Base-by-base conservation (phyloP, 2,329 filamentous ascomycete genomes). In the Fusarium sororula region DNA sequence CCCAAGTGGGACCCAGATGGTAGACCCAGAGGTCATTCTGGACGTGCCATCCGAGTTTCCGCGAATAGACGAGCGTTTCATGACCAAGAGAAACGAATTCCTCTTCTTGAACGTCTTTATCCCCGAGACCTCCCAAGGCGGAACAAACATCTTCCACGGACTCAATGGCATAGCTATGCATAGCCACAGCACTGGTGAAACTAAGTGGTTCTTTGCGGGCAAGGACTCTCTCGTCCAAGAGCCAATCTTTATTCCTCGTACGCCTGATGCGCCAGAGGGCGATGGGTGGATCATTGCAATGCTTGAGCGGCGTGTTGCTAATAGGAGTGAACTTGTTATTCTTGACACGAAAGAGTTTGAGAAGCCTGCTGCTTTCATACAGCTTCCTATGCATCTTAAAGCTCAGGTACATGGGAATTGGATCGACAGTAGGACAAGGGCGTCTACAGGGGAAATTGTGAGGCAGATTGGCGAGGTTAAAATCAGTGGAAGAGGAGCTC, bases 351-450 rank as follows among this genome's bases (percentile, higher is more conserved):
- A 37, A 6, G 30, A 58, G 0, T 73, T 73, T 32, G 57, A 68
- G 30, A 64, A 61, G 30, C 72, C 72, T 0, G 38, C 68, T 6
- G 70, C 72, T 1, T 20, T 71, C 1, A 62, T 68, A 0, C 61
- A 74, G 59, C 63, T 74, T 9, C 72, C 70, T 1, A 42, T 74
- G 59, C 70, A 64, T 38, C 3, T 70, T 2, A 70, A 70, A 13
- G 51, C 63, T 4, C 63, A 70, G 39, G 7, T 74, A 0, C 66
- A 74, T 20, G 72, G 72, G 3, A 74, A 74, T 1, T 74, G 66
- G 72, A 28, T 47, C 0, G 42, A 59, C 8, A 37, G 7, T 10
- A 47, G 30, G 30, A 32, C 14, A 2, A 14, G 32, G 5, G 7
- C 5, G n/a, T 13, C 42, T 26, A 10, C 32, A 13, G 24, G 47